These are phyloP conservation scores for Blastobotrys muscicola DNA, from an alignment of 805 yeast species.

Conservation along the genomic window DNA sequence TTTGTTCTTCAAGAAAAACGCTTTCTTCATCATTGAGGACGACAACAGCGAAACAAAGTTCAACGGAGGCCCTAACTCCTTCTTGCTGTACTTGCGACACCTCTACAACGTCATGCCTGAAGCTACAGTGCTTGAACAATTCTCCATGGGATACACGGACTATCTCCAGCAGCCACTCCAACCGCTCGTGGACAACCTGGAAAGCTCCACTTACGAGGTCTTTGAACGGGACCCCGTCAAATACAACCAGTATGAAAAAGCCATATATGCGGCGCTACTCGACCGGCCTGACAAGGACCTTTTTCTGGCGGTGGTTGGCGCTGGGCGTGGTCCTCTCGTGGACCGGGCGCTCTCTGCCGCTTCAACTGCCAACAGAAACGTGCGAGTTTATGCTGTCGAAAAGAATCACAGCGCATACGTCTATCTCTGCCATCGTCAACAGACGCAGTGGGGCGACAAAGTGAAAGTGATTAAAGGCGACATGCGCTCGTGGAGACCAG, in stretches of 20 bases:
- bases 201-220: conserved; percentile 49
- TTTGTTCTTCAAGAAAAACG: conserved; percentile 35
- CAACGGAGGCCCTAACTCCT: conserved; percentile 17
- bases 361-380: conserved; percentile 15
- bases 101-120: conserved; percentile 17
- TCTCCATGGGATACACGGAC: conserved; percentile 34
- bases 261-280: conserved; percentile 49
- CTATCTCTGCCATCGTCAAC: conserved; percentile 40
- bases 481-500: conserved; percentile 42
- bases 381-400: conserved; percentile 52
- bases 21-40: conserved; percentile 44
- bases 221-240: conserved; percentile 67
- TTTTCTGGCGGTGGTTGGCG: conserved; percentile 60
- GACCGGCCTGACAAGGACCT: conserved; percentile 18
- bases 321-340: conserved; percentile 81
- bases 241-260: conserved; percentile 57
- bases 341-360: conserved; percentile 41
- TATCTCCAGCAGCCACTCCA: conserved; percentile 54
- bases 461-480: conserved; percentile 51
- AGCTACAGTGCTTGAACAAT: conserved; percentile 26
- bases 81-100: conserved; percentile 19
- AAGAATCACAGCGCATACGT: conserved; percentile 55
- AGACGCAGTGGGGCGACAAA: conserved; percentile 39
- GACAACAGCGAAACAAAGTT: conserved; percentile 26
- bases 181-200: conserved; percentile 54